Evolutionary conservation across 2,329 filamentous ascomycete species (phyloP), one percentile per base, ranked within the genome.

Genomic region (Neurospora sp.): DNA sequence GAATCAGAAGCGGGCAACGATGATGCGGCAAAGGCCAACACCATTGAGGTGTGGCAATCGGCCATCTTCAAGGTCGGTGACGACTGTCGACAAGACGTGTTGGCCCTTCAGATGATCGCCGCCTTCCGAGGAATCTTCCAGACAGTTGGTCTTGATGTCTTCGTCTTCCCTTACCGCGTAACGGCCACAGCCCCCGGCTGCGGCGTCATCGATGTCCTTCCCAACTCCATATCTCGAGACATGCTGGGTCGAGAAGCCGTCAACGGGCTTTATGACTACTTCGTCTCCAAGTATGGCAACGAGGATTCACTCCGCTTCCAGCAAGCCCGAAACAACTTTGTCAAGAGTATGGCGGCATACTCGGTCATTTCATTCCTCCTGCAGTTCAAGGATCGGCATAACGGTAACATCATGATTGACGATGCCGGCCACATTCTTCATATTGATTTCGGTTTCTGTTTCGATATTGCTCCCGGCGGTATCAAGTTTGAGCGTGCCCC

Each of bases 11-110:
- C 82, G 69, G 71, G 74, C 52, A 79, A 77, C 43, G 74, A 73
- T 67, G 70, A 75, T 38, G 70, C 75, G 23, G 77, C 77, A 8
- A 76, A 76, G 37, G 81, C 82, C 68, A 88, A 86, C 75, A 92
- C 89, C 0, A 88, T 97, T 74, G 96, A 99, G 79, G 91, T 95
- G n/a, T 98, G 96, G 96, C 96, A 99, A 80, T 97, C 93, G 1
- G 96, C 95, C 70, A 99, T 99, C 77, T 99, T 99, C 89, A 99
- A 99, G 80, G 96, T 99, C 67, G 96, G 96, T 72, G 96, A 99
- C 78, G 96, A 99, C 80, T 98, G 96, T 79, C 91, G 96, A 67
- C 96, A 99, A 81, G 96, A 99, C 76, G 92, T 99, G 68, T 85
- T 99, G 71, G 96, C 96, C 1, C 84, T 99, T 72, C 96, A 99